Evolutionary conservation across 106 monocot genomes (phyloP).

Genomic region (Iris macrosiphon): DNA sequence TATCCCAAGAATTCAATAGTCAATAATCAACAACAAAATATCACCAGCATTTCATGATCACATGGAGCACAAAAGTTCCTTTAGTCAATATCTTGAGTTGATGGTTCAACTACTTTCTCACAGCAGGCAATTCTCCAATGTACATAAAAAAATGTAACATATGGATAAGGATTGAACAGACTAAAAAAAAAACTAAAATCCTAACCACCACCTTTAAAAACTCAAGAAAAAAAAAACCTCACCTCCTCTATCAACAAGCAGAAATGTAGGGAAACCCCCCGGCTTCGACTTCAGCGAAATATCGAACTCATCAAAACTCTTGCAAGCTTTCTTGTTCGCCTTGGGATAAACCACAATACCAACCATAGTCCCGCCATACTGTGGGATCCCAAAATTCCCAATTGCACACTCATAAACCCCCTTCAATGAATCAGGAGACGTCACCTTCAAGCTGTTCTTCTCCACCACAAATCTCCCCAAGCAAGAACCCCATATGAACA

Average conservation of each 20-base stretch:
- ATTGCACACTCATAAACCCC: conserved; percentile 60
- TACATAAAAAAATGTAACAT: neutral
- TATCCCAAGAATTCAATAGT: too few relatives aligned
- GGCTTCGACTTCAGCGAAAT: conserved; percentile 50
- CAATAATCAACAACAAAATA: too few relatives aligned
- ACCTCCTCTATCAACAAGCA: conserved; percentile 77
- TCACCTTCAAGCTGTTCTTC: conserved; percentile 79
- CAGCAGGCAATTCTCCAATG: too few relatives aligned
- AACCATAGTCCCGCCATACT: conserved; percentile 69
- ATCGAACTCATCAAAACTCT: conserved; percentile 41
- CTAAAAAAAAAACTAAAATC: neutral
- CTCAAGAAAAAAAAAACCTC: neutral
- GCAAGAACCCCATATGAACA: conserved; percentile 35
- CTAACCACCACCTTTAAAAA: neutral
- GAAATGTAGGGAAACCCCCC: conserved; percentile 57
- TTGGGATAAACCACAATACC: conserved; percentile 61
- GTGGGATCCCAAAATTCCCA: conserved; percentile 72
- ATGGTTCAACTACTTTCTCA: too few relatives aligned
- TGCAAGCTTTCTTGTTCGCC: conserved; percentile 50
- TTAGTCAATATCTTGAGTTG: too few relatives aligned
- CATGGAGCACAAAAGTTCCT: too few relatives aligned
- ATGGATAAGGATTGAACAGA: neutral
- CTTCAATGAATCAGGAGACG: conserved; percentile 48
- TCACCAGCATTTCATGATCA: too few relatives aligned
- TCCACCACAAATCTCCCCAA: conserved; percentile 61